Evolutionary conservation across 1,284 basidiomycete genomes (phyloP).

Genomic region (Apiotrichum montevideense): DNA sequence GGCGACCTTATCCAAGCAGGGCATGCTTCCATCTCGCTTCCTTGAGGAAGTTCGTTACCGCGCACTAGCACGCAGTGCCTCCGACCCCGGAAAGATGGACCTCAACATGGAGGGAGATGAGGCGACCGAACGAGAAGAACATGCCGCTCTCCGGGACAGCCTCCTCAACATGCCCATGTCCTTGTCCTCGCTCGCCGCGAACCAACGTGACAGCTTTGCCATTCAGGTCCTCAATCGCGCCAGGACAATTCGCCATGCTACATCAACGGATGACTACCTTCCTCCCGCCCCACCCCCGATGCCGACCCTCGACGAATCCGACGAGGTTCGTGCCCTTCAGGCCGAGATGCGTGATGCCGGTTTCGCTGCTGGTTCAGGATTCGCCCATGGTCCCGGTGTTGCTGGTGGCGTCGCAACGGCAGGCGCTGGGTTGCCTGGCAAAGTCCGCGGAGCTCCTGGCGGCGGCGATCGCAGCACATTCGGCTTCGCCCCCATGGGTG

Average conservation of each 20-base stretch:
- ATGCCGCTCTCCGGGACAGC: constrained; percentile 28
- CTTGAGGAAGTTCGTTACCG: constrained; percentile 43
- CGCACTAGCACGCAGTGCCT: constrained; percentile 32
- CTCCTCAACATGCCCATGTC: not conserved
- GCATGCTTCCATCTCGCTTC: constrained; percentile 38
- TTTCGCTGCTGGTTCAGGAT: not conserved
- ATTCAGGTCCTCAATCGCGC: constrained; percentile 17
- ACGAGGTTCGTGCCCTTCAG: constrained; percentile 20
- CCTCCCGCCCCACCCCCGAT: constrained; percentile 19
- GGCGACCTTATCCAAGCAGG: constrained; percentile 20
- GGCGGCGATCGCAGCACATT: no score
- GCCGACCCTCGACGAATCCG: constrained; percentile 47
- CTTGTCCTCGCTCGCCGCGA: not conserved
- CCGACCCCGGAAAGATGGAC: constrained; percentile 24
- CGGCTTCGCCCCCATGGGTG: not conserved
- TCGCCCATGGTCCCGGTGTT: not conserved
- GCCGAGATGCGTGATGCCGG: constrained; percentile 12
- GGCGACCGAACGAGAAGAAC: constrained; percentile 31
- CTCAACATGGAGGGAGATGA: constrained; percentile 17
- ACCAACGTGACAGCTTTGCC: constrained; percentile 10
- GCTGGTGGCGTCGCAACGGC: not conserved
- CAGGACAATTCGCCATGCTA: constrained; percentile 8
- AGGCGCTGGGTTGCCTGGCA: no score
- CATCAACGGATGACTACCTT: constrained; percentile 16
- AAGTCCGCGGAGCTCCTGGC: no score